These are phyloP conservation scores for Mucor lusitanicus DNA, from an alignment of 371 early-diverging fungal species.

Conservation along the genomic window DNA sequence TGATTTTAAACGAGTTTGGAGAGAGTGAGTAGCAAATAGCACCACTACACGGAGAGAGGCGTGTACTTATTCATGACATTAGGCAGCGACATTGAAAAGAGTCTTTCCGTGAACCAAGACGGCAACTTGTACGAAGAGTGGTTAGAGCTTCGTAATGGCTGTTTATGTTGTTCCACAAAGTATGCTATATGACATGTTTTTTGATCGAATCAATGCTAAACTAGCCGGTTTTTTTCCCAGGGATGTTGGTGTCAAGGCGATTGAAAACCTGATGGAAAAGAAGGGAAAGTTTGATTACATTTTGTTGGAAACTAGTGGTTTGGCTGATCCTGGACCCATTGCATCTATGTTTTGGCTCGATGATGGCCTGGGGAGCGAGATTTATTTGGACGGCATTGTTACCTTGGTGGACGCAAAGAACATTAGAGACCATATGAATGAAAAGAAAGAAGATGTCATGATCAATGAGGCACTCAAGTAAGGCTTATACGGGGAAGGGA, in stretches of 20 bases:
- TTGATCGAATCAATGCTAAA: conserved; percentile 3
- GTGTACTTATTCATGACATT: neutral
- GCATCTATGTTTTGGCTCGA: conserved; percentile 97
- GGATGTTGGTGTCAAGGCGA: conserved; percentile 92
- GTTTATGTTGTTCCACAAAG: conserved; percentile 96
- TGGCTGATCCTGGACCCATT: conserved; percentile 91
- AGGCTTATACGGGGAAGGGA: neutral
- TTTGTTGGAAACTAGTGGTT: conserved; percentile 84
- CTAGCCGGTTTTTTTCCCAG: conserved; percentile 35
- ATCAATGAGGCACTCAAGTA: conserved; percentile 77
- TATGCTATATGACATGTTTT: conserved; percentile 25
- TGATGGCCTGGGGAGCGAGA: conserved; percentile 85
- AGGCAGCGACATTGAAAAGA: conserved; percentile 94
- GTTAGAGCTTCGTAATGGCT: conserved; percentile 96
- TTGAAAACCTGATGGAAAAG: conserved; percentile 91
- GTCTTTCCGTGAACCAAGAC: conserved; percentile 77
- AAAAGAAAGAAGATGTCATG: conserved; percentile 53
- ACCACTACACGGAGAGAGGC: neutral
- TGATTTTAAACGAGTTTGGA: conserved; percentile 90
- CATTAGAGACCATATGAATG: conserved; percentile 59
- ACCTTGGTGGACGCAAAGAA: conserved; percentile 93
- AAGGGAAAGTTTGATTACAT: conserved; percentile 93
- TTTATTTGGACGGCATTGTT: conserved; percentile 92
- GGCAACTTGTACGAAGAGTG: conserved; percentile 93
- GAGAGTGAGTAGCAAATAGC: conserved; percentile 48